phyloP scores from a whole-genome alignment of 129 eudicot species.

The Lonicera japonica region DNA sequence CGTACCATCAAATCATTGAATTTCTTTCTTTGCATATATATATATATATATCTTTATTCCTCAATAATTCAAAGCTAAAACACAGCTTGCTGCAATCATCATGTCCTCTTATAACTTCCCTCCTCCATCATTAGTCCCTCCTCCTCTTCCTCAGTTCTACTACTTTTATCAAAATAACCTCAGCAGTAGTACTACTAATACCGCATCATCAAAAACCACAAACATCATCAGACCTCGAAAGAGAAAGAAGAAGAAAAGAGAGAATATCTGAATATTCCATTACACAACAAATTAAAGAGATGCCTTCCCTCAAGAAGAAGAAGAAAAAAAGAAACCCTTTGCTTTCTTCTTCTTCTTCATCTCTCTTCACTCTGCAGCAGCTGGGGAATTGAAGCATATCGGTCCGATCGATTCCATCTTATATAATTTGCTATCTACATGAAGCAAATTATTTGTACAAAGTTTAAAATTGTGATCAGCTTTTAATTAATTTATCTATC shows the following conservation, averaged over 20 bases:
- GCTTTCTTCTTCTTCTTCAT: conserved; percentile 9
- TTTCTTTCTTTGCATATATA: too few relatives aligned
- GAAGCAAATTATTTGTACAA: too few relatives aligned
- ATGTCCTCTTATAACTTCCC: conserved; percentile 18
- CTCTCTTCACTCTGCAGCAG: conserved; percentile 5
- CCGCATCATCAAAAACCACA: too few relatives aligned
- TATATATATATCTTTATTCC: neutral
- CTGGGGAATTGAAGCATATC: conserved; percentile 41
- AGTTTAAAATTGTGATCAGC: too few relatives aligned
- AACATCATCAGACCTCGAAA: conserved; percentile 15
- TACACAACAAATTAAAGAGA: neutral
- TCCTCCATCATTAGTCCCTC: conserved; percentile 36
- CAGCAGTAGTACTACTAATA: conserved; percentile 3
- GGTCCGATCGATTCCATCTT: conserved; percentile 41
- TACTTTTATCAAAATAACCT: conserved; percentile 31
- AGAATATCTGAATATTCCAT: neutral
- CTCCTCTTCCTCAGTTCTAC: conserved; percentile 1
- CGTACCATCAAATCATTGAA: neutral
- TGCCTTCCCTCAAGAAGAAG: conserved; percentile 6
- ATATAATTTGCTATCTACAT: too few relatives aligned
- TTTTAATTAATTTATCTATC: neutral
- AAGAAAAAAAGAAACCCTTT: neutral
- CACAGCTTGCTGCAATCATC: conserved; percentile 17
- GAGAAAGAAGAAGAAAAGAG: conserved; percentile 12
- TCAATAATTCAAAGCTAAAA: neutral